phyloP scores from a whole-genome alignment of 495 filamentous ascomycete species.

The Tuber brumale region DNA sequence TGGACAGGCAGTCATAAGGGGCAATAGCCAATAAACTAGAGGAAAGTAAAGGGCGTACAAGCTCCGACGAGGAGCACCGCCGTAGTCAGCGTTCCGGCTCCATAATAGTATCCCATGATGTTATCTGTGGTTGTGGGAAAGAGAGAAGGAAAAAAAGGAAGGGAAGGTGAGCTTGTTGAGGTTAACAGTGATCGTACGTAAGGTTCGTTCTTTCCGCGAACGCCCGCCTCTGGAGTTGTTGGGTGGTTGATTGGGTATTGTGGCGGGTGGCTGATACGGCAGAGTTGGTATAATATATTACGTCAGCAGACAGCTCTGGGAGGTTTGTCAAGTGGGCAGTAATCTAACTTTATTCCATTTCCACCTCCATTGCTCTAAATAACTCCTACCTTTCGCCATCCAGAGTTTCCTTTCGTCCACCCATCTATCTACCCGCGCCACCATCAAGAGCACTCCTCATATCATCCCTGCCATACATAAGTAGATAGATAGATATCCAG shows the following conservation, averaged over 20 bases:
- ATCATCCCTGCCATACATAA: conserved; percentile 7
- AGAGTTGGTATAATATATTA: neutral
- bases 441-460: conserved; percentile 17
- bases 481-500: neutral
- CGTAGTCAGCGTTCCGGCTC: conserved; percentile 57
- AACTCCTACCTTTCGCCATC: neutral
- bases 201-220: conserved; percentile 2
- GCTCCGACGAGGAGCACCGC: conserved; percentile 75
- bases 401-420: neutral
- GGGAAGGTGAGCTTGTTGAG: conserved; percentile 14
- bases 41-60: conserved; percentile 54
- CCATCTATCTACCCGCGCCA: conserved; percentile 14
- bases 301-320: neutral
- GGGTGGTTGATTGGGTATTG: neutral
- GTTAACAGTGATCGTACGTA: conserved; percentile 15
- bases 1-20: conserved; percentile 20
- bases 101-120: conserved; percentile 51
- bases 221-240: neutral
- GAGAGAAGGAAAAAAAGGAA: conserved; percentile 9
- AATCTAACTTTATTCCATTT: neutral
- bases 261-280: neutral
- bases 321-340: neutral
- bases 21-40: conserved; percentile 6
- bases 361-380: neutral
- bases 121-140: conserved; percentile 7